Evolutionary conservation across 306 rosid genomes (phyloP).

Genomic region (Begonia loranthoides): DNA sequence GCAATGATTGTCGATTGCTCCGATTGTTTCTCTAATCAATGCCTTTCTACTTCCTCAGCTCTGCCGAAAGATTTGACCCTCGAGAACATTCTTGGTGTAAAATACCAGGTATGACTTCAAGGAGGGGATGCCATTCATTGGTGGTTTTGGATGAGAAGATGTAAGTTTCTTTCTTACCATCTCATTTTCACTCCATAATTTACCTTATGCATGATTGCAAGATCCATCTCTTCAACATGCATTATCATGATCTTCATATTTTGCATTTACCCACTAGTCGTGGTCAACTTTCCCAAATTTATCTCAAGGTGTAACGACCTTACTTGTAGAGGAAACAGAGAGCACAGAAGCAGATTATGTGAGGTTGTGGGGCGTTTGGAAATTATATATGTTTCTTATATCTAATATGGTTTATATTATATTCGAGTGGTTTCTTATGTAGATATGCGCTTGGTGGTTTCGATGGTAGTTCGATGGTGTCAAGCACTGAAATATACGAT

Average conservation of each 20-base stretch:
- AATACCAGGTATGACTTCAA: conserved; percentile 31
- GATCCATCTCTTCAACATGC: not conserved
- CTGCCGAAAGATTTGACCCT: conserved; percentile 77
- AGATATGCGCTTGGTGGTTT: conserved; percentile 66
- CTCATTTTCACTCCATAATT: no score
- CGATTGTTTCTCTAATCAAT: no score
- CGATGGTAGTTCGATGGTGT: conserved; percentile 34
- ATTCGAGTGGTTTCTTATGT: not conserved
- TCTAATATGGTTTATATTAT: no score
- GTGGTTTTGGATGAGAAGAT: conserved; percentile 47
- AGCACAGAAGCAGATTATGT: no score
- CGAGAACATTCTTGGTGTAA: conserved; percentile 71
- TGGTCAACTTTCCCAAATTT: no score
- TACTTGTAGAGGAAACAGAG: no score
- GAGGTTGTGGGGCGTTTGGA: no score
- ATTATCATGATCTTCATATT: no score
- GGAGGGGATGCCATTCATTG: conserved; percentile 35
- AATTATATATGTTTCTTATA: no score
- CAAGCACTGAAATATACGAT: conserved; percentile 41
- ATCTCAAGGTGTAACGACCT: no score
- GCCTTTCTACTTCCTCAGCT: conserved; percentile 24
- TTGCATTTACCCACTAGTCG: no score
- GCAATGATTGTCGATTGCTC: no score
- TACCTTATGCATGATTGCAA: not conserved
- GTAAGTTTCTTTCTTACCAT: conserved; percentile 24